These are phyloP conservation scores for Chytriomyces confervae DNA, from an alignment of 192 early-diverging fungal species.

Conservation along the genomic window DNA sequence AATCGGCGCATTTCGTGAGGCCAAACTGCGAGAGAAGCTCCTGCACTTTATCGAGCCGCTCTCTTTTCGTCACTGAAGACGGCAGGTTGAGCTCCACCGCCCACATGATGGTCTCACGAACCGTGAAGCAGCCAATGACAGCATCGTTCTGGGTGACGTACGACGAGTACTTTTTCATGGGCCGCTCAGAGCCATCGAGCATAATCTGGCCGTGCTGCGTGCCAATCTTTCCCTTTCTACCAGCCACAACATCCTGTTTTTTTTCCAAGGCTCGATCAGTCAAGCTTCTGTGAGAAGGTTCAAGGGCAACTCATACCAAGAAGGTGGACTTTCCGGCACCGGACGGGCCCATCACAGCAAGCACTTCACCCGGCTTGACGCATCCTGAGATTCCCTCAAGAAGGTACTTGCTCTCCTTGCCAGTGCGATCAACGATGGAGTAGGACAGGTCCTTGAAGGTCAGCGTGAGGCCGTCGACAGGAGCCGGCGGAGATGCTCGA, in stretches of 20 bases:
- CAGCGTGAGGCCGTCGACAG: slow-evolving; percentile 9
- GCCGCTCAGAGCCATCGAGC: slow-evolving; percentile 77
- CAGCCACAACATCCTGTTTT: not conserved
- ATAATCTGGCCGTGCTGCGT: slow-evolving; percentile 74
- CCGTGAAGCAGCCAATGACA: slow-evolving; percentile 53
- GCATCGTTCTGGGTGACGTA: slow-evolving; percentile 37
- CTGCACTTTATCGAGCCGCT: slow-evolving; percentile 63
- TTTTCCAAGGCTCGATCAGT: not conserved
- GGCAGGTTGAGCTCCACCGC: slow-evolving; percentile 70
- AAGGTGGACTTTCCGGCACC: slow-evolving; percentile 51
- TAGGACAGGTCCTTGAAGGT: slow-evolving; percentile 18
- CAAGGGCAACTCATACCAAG: slow-evolving; percentile 2
- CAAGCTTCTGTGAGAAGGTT: not conserved
- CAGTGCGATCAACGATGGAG: not conserved
- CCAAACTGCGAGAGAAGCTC: slow-evolving; percentile 64
- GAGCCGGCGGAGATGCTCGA: no score
- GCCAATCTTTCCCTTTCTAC: slow-evolving; percentile 50
- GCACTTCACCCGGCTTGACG: slow-evolving; percentile 82
- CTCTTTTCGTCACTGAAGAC: slow-evolving; percentile 35
- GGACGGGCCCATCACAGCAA: slow-evolving; percentile 62
- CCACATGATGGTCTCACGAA: slow-evolving; percentile 70
- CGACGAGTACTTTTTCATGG: slow-evolving; percentile 65
- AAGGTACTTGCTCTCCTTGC: slow-evolving; percentile 37
- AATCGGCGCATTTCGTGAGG: slow-evolving; percentile 57
- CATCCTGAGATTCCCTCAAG: slow-evolving; percentile 75